Percentiles rank a stretch among this genome's conserved stretches.
Evolutionary conservation across 345 rosid species (phyloP).

Genomic region (Lepidium sativum): DNA sequence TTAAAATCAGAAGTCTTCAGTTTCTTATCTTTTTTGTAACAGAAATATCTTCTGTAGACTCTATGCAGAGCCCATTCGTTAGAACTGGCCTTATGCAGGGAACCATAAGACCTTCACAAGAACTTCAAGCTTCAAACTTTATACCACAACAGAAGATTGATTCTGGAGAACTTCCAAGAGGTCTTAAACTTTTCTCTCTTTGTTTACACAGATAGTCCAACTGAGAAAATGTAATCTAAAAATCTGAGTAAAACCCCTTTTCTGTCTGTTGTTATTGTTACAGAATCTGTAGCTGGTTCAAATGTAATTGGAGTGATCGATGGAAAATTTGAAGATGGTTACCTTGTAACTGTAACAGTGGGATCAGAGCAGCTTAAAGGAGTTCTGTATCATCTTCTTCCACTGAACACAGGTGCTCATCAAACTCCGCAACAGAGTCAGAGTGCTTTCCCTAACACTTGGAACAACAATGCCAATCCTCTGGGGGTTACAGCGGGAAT

Average conservation of each 20-base stretch:
- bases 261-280: background rate
- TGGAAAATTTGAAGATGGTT: conserved; percentile 86
- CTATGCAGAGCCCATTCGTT: conserved; percentile 33
- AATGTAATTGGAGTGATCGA: conserved; percentile 76
- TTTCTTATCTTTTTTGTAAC: background rate
- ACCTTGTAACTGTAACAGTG: conserved; percentile 69
- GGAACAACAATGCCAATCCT: conserved; percentile 17
- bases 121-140: conserved; percentile 34
- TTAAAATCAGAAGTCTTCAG: background rate
- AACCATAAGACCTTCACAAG: conserved; percentile 35
- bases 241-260: background rate
- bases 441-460: conserved; percentile 21
- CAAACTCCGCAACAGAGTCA: conserved; percentile 28
- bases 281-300: conserved; percentile 35
- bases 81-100: conserved; percentile 36
- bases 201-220: background rate
- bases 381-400: conserved; percentile 50
- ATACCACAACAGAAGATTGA: conserved; percentile 37
- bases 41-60: conserved; percentile 35
- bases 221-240: background rate
- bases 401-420: conserved; percentile 27
- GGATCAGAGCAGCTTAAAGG: conserved; percentile 83
- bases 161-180: conserved; percentile 37
- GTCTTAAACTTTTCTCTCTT: conserved; percentile 24
- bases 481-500: conserved; percentile 28